phyloP scores from a whole-genome alignment of 192 early-diverging fungal species.

The Coemansia sp. region DNA sequence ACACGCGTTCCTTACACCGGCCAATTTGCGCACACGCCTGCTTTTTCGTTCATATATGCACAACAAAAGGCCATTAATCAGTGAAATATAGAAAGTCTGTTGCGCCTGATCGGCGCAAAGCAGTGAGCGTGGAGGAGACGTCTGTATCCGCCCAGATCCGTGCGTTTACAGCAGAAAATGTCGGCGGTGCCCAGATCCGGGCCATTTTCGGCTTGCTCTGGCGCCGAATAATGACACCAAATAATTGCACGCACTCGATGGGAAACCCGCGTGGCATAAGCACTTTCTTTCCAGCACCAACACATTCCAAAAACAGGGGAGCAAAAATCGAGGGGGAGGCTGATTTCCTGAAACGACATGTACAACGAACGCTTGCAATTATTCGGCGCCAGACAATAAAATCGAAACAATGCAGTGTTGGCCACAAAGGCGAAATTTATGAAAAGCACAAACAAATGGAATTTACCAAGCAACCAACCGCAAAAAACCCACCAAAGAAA shows the following conservation, averaged over 20 bases:
- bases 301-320: neutral
- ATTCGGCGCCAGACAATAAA: neutral
- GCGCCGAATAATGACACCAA: no score
- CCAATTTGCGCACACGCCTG: constrained; percentile 9
- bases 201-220: no score
- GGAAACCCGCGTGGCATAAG: neutral
- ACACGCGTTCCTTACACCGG: constrained; percentile 2
- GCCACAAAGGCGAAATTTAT: neutral
- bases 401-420: neutral
- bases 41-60: constrained; percentile 2
- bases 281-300: neutral
- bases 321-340: constrained; percentile 1
- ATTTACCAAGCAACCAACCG: neutral
- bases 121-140: neutral
- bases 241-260: no score
- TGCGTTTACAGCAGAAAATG: neutral
- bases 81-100: neutral
- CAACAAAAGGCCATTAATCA: neutral
- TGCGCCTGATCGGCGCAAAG: neutral
- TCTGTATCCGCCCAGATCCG: neutral
- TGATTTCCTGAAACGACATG: constrained; percentile 2
- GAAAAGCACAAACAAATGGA: neutral
- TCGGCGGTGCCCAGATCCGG: no score
- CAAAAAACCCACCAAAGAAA: neutral
- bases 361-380: neutral